Evolutionary conservation across 2,329 filamentous ascomycete genomes (phyloP), one percentile per base, ranked within the genome.

Genomic region (Calonectria hongkongensis): DNA sequence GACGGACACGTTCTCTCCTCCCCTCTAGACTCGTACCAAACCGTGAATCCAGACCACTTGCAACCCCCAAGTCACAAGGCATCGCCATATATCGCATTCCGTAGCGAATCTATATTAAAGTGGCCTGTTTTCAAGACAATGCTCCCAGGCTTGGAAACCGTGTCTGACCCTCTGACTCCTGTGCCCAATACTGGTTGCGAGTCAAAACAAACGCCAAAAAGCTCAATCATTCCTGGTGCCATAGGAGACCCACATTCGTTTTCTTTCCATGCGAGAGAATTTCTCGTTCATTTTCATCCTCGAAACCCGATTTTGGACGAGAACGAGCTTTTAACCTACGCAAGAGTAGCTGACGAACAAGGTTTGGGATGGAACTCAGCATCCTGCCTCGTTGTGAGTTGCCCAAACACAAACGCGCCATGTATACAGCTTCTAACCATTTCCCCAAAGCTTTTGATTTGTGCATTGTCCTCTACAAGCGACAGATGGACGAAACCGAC

Each of bases 291-390:
- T 36, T 75, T 76, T 2, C 73, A 79, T 39, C 73, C 73, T n/a
- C 71, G 78, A 28, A 81, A 79, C 45, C 78, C 74, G 4, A 74
- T 78, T 5, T 50, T 80, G n/a, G 76, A 79, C 4, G 75, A 66
- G 0, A 50, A 66, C 5, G 76, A 78, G 10, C 74, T 80, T n/a
- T 21, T 76, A 16, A 54, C 30, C 6, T 67, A 76, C 39, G 75
- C 79, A 28, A 72, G 51, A 13, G 28, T 45, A n/a, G 67, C 58
- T 7, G 76, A 73, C 12, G 74, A 77, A 9, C 13, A 79, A 28
- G 79, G 78, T 1, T 36, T 75, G 15, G 21, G 4, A 16, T 51
- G 36, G 48, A 16, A 27, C 18, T 51, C 48, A 7, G 48, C 25
- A 30, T 51, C 48, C 27, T 51, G 48, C 16, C 48, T 51, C 16